A percentile compares a stretch with the other conserved stretches of the same genome.
phyloP scores from a whole-genome alignment of 345 rosid species.

The Acer yangbiense region DNA sequence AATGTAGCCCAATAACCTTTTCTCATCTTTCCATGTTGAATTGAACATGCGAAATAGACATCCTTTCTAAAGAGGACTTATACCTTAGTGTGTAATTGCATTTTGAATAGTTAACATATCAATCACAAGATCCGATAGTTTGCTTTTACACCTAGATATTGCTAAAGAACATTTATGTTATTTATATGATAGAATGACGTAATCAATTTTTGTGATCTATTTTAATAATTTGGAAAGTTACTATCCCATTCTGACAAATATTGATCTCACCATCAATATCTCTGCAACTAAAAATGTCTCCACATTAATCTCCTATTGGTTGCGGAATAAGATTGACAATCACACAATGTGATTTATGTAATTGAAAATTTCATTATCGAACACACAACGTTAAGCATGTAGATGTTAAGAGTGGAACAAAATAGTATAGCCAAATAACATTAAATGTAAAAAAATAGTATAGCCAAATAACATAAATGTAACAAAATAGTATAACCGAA shows the following conservation, averaged over 20 bases:
- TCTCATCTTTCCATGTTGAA: neutral
- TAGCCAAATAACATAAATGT: neutral
- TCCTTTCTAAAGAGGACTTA: neutral
- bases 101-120: neutral
- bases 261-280: neutral
- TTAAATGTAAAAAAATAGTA: neutral
- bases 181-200: neutral
- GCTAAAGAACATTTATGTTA: neutral
- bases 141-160: neutral
- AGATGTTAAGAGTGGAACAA: neutral
- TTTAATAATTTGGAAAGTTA: neutral
- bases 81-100: too few species aligned
- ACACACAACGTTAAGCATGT: neutral
- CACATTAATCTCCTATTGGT: neutral
- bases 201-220: neutral
- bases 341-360: conserved; percentile 3
- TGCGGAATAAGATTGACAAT: neutral
- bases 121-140: neutral
- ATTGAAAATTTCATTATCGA: neutral
- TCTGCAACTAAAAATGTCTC: neutral
- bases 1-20: neutral
- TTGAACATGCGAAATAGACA: neutral
- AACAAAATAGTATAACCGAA: neutral
- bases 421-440: neutral
- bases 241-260: neutral